phyloP scores from a whole-genome alignment of 2,329 filamentous ascomycete species.

The Thielaviopsis ethacetica region DNA sequence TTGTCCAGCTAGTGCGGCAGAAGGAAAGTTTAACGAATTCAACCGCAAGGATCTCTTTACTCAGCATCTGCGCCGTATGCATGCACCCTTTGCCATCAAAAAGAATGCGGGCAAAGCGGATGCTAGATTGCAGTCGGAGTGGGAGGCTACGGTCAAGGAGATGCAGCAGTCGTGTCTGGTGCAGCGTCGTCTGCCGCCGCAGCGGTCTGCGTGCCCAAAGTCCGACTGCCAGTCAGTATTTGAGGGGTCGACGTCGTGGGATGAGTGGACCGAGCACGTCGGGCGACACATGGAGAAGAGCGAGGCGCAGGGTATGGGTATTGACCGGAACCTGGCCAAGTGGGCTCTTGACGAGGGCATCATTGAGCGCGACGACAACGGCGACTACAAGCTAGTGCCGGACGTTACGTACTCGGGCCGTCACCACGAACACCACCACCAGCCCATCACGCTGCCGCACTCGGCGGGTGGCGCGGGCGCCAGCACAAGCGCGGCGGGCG shows the following conservation, averaged over 20 bases:
- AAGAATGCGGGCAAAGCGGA: slow-evolving; percentile 40
- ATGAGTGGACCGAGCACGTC: slow-evolving; percentile 83
- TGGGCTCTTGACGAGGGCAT: slow-evolving; percentile 50
- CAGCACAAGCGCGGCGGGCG: neutral
- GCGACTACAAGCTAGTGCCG: slow-evolving; percentile 34
- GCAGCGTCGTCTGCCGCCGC: slow-evolving; percentile 51
- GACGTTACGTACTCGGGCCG: slow-evolving; percentile 10
- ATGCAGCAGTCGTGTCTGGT: slow-evolving; percentile 63
- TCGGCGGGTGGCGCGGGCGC: neutral
- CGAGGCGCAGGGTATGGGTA: slow-evolving; percentile 38
- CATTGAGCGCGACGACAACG: slow-evolving; percentile 39
- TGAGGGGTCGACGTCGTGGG: slow-evolving; percentile 60
- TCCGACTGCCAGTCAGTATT: slow-evolving; percentile 57
- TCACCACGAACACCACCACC: slow-evolving; percentile 11
- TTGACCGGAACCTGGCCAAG: slow-evolving; percentile 39
- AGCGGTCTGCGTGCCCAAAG: slow-evolving; percentile 53
- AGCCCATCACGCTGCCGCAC: slow-evolving; percentile 8
- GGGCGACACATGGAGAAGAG: slow-evolving; percentile 74
- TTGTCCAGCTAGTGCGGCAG: slow-evolving; percentile 35
- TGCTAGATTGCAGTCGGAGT: slow-evolving; percentile 41
- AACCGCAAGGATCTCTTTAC: slow-evolving; percentile 94
- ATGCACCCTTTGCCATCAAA: slow-evolving; percentile 52
- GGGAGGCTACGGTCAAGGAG: slow-evolving; percentile 48
- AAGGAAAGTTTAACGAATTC: slow-evolving; percentile 53
- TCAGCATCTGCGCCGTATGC: slow-evolving; percentile 89